These are phyloP conservation scores for Coprinopsis sp. DNA, from an alignment of 768 basidiomycete species.

Conservation along the genomic window DNA sequence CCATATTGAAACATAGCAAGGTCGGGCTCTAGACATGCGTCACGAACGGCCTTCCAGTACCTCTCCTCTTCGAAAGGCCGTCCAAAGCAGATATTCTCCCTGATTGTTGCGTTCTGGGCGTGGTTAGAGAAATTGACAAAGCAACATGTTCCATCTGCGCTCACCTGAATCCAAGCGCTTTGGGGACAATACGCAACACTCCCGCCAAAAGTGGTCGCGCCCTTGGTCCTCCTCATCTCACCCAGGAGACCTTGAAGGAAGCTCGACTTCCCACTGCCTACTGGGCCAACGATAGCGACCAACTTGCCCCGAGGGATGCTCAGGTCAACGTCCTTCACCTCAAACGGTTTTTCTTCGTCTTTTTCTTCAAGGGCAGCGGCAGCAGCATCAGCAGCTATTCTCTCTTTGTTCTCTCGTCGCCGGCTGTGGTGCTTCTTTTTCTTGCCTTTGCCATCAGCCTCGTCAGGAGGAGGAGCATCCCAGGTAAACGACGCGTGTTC, in stretches of 20 bases:
- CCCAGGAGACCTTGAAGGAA: slow-evolving; percentile 73
- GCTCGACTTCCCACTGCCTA: slow-evolving; percentile 68
- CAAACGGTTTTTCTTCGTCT: slow-evolving; percentile 50
- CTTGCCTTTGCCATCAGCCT: slow-evolving; percentile 20
- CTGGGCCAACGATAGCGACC: slow-evolving; percentile 81
- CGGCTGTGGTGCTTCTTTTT: slow-evolving; percentile 13
- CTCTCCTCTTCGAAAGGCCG: slow-evolving; percentile 72
- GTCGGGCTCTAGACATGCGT: slow-evolving; percentile 78
- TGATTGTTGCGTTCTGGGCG: slow-evolving; percentile 69
- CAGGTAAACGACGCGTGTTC: slow-evolving; percentile 76
- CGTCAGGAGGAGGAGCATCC: slow-evolving; percentile 69
- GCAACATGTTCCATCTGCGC: slow-evolving; percentile 4
- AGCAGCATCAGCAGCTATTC: slow-evolving; percentile 19
- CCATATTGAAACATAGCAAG: slow-evolving; percentile 71
- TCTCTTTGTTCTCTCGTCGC: slow-evolving; percentile 9
- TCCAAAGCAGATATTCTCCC: slow-evolving; percentile 89
- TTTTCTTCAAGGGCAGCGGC: slow-evolving; percentile 25
- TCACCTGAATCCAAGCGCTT: slow-evolving; percentile 84
- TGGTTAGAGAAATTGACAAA: background rate
- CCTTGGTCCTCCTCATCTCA: slow-evolving; percentile 73
- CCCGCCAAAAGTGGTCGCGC: slow-evolving; percentile 69
- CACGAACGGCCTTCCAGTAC: slow-evolving; percentile 77
- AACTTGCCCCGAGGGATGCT: slow-evolving; percentile 71
- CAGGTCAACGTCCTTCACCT: slow-evolving; percentile 59
- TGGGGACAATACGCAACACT: slow-evolving; percentile 82